Evolutionary conservation across 805 yeast genomes (phyloP).

Genomic region (Zygosaccharomyces lentus): DNA sequence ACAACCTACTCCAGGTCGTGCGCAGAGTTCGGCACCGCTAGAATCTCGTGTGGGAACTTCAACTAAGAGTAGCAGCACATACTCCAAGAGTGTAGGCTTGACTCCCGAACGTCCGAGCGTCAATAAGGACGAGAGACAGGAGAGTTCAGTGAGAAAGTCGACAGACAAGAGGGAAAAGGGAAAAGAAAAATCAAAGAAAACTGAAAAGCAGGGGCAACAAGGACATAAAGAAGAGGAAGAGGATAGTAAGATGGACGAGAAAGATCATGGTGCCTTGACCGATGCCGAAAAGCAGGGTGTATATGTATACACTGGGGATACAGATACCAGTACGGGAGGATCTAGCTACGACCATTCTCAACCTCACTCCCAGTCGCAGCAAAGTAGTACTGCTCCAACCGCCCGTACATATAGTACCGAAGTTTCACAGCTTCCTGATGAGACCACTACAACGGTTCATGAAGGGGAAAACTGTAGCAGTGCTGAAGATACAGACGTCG

Average conservation of each 20-base stretch:
- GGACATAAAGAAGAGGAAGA: constrained; percentile 7
- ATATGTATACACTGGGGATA: constrained; percentile 26
- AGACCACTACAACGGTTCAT: constrained; percentile 15
- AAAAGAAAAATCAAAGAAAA: constrained; percentile 1
- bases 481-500: constrained; percentile 17
- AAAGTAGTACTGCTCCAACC: not conserved
- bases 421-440: constrained; percentile 5
- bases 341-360: constrained; percentile 16
- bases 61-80: not conserved
- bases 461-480: constrained; percentile 21
- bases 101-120: not conserved
- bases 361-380: constrained; percentile 9
- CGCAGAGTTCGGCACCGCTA: constrained; percentile 1
- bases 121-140: not conserved
- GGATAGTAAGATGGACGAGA: constrained; percentile 10
- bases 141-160: not conserved
- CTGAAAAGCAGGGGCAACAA: constrained; percentile 13
- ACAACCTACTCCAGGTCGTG: not conserved
- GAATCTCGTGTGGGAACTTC: constrained; percentile 9
- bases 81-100: not conserved
- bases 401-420: constrained; percentile 1
- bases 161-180: not conserved
- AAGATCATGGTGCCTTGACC: constrained; percentile 6
- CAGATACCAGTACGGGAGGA: constrained; percentile 30
- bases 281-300: constrained; percentile 25